phyloP scores from a whole-genome alignment of 1,284 basidiomycete genomes.

The Grifola frondosa region DNA sequence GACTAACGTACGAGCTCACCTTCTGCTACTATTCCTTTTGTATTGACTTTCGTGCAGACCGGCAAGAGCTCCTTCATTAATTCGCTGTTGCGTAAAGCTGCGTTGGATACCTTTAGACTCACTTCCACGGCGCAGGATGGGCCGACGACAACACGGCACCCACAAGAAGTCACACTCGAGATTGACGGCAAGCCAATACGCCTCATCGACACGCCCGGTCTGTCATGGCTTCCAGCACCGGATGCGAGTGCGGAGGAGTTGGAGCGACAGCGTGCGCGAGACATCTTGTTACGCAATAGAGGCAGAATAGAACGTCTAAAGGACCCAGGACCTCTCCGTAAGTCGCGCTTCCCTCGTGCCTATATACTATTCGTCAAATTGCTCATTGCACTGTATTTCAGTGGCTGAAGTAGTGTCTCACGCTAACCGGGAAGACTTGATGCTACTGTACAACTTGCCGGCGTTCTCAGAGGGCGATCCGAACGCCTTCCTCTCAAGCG shows the following conservation, averaged over 20 bases:
- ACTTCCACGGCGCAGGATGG: conserved; percentile 49
- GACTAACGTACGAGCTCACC: conserved; percentile 59
- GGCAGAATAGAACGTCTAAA: conserved; percentile 88
- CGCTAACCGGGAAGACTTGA: conserved; percentile 79
- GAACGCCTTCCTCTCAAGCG: conserved; percentile 76
- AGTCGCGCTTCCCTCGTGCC: conserved; percentile 25
- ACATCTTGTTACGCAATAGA: conserved; percentile 77
- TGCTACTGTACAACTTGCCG: conserved; percentile 87
- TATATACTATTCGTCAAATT: neutral
- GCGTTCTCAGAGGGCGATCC: conserved; percentile 75
- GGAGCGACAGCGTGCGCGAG: conserved; percentile 54
- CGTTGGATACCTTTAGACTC: conserved; percentile 62
- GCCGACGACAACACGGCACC: conserved; percentile 69
- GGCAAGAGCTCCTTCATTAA: conserved; percentile 87
- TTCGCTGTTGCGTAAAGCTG: conserved; percentile 58
- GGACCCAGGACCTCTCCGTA: conserved; percentile 79
- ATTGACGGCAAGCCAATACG: conserved; percentile 48
- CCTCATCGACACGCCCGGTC: conserved; percentile 85
- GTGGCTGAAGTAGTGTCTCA: conserved; percentile 75
- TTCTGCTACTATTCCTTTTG: neutral
- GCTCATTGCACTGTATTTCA: conserved; percentile 29
- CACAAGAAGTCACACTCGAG: conserved; percentile 61
- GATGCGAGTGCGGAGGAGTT: conserved; percentile 44
- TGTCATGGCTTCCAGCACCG: conserved; percentile 53
- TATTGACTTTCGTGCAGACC: conserved; percentile 38